Evolutionary conservation across 2,329 filamentous ascomycete genomes (phyloP), one percentile per base, ranked within the genome.

Genomic region (Paecilomyces niveus): DNA sequence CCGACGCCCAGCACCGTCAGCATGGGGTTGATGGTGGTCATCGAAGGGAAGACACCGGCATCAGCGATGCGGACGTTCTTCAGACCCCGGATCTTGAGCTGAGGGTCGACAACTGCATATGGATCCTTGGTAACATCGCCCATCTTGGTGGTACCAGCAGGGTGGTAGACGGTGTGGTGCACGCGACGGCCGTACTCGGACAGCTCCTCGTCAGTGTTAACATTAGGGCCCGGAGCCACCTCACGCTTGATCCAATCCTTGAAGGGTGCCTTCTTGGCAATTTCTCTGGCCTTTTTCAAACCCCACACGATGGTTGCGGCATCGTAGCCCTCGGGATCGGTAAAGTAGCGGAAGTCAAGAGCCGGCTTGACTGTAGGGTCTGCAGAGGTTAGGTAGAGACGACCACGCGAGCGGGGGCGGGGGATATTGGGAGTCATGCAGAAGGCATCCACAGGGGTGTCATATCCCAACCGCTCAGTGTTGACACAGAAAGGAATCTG

Each of bases 391-490:
- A 93, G 84, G 77, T 89, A 93, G 68, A 93, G 80, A 63, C 86
- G 84, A 59, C 90, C 90, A 57, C 88, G 85, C 53, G 89, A 92
- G 57, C 89, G 86, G 29, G 90, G 88, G 24, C 90, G 89, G 33
- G 89, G 90, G 68, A 95, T 94, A 78, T 95, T 94, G 68, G 90
- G 90, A 15, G 90, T 94, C 88, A 94, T 94, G 83, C 90, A 94
- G 80, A 95, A 95, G 56, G 90, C 90, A 68, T 92, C 88, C 61
- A 87, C 78, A 54, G 84, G 84, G 49, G 79, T 79, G 67, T 86
- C 84, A 72, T 87, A 96, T 64, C 91, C 91, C 10, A 96, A 82
- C 49, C 89, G 86, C 57, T 83, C 78, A 1, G 91, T 96, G 82
- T 96, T 96, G 65, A 92, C 85, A 62, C 87, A 89, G 77, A 96